Evolutionary conservation across 208 protist genomes (phyloP), one percentile per base, ranked within the genome.

Genomic region (Willaertia magna): DNA sequence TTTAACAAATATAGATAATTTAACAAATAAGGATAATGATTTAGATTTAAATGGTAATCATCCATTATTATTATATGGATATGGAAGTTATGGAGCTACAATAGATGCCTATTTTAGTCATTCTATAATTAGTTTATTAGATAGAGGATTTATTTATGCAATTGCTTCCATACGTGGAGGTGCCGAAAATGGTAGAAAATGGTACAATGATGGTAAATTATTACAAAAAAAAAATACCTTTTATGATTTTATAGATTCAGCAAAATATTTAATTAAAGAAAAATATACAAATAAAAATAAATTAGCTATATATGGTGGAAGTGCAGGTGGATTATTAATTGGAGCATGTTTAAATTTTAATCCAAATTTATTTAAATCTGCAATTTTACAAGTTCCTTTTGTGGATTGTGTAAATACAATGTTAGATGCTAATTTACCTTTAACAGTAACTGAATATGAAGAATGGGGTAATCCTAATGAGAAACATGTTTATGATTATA

Each of bases 391-490:
- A 42, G 96, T 97, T 39, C 94, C 95, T 18, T 98, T 98, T 87
- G 95, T 98, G 9, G 96, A 98, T 85, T 90, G 96, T 40, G 93
- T 97, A 91, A 96, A 92, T 74, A 97, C 95, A 43, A 97, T 98
- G 95, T 93, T 91, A 86, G 95, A 97, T 87, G 90, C 92, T 75
- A 91, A 87, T 79, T 95, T 97, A 86, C 94, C 95, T 0, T 91
- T 97, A 67, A 96, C 94, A 12, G 93, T 92, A 1, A 92, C 90
- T 3, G 46, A 59, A 42, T 96, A 92, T 93, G 93, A 96, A 88
- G 95, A 97, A 90, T 98, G 95, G 95, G 95, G 95, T 30, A 97
- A 97, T 92, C 95, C 95, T 34, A 95, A 97, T 90, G 93, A 96
- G 87, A 92, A 95, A 89, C 91, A 92, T 85, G 96, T 90, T 90